Evolutionary conservation across 768 basidiomycete genomes (phyloP).

Genomic region (Leccinum subgranulosum): DNA sequence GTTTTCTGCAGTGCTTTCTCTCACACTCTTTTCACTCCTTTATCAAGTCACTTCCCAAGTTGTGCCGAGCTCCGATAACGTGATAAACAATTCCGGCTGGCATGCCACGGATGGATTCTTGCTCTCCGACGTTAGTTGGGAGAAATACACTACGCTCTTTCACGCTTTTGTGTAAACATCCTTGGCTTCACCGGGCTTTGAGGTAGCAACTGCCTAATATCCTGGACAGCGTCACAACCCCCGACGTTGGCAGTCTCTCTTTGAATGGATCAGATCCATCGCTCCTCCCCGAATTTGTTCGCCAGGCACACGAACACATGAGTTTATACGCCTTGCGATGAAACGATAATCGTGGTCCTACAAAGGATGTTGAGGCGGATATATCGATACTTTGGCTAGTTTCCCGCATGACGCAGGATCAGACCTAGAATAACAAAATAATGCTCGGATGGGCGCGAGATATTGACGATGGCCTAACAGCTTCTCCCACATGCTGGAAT

Average conservation of each 20-base stretch:
- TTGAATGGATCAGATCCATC: slow-evolving; percentile 43
- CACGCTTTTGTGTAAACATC: slow-evolving; percentile 58
- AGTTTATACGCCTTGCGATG: slow-evolving; percentile 3
- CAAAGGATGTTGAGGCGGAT: slow-evolving; percentile 52
- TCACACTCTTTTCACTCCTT: neutral
- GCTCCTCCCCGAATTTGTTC: slow-evolving; percentile 56
- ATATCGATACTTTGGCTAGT: slow-evolving; percentile 39
- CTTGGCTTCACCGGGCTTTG: neutral
- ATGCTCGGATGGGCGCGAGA: too few relatives aligned
- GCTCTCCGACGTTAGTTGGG: slow-evolving; percentile 56
- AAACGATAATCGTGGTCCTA: neutral
- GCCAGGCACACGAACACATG: slow-evolving; percentile 37
- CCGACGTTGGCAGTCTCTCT: slow-evolving; percentile 29
- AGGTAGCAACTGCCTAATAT: neutral
- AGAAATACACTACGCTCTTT: slow-evolving; percentile 60
- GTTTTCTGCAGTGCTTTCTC: neutral
- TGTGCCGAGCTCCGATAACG: slow-evolving; percentile 25
- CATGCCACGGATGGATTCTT: slow-evolving; percentile 50
- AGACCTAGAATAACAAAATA: too few relatives aligned
- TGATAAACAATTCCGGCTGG: slow-evolving; percentile 51
- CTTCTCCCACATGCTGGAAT: too few relatives aligned
- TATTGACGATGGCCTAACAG: too few relatives aligned
- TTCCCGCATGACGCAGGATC: too few relatives aligned
- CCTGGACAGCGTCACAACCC: slow-evolving; percentile 32
- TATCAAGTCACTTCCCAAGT: neutral